These are phyloP conservation scores for Aspergillus felis DNA, from an alignment of 2,329 filamentous ascomycete species.

Conservation along the genomic window DNA sequence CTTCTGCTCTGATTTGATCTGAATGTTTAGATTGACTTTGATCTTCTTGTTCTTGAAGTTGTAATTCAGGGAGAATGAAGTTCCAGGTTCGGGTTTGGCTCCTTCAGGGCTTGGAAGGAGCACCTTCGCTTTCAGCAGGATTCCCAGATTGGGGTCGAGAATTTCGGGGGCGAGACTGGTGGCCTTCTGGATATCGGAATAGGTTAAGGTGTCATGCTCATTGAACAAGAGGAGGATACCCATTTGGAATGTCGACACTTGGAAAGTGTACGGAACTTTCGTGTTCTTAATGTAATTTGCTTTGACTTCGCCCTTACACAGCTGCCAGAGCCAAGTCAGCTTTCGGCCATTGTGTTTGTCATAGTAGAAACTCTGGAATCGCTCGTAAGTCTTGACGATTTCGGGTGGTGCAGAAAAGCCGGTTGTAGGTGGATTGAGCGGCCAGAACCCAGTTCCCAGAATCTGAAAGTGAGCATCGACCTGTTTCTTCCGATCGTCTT, in stretches of 20 bases:
- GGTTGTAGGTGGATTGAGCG: constrained; percentile 78
- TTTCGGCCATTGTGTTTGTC: constrained; percentile 96
- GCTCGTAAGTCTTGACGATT: constrained; percentile 81
- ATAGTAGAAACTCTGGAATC: constrained; percentile 87
- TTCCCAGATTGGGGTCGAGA: constrained; percentile 78
- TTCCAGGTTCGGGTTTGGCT: constrained; percentile 72
- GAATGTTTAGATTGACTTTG: constrained; percentile 92
- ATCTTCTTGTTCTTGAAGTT: constrained; percentile 99
- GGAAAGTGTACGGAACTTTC: constrained; percentile 93
- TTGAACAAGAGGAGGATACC: constrained; percentile 93
- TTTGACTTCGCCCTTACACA: constrained; percentile 96
- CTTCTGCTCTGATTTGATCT: constrained; percentile 92
- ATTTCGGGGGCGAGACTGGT: constrained; percentile 78
- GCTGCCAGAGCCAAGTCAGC: constrained; percentile 95
- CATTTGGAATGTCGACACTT: constrained; percentile 98
- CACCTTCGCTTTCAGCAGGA: constrained; percentile 92
- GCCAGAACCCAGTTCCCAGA: constrained; percentile 96
- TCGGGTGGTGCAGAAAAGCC: constrained; percentile 83
- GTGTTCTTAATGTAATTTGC: constrained; percentile 84
- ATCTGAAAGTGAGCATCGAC: constrained; percentile 89
- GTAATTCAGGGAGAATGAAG: constrained; percentile 79
- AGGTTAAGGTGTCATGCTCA: constrained; percentile 77
- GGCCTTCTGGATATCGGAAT: constrained; percentile 79
- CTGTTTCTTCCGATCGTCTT: constrained; percentile 61
- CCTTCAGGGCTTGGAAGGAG: constrained; percentile 67